Evolutionary conservation across 129 eudicot species (phyloP).

Genomic region (Kitagawia praeruptora): DNA sequence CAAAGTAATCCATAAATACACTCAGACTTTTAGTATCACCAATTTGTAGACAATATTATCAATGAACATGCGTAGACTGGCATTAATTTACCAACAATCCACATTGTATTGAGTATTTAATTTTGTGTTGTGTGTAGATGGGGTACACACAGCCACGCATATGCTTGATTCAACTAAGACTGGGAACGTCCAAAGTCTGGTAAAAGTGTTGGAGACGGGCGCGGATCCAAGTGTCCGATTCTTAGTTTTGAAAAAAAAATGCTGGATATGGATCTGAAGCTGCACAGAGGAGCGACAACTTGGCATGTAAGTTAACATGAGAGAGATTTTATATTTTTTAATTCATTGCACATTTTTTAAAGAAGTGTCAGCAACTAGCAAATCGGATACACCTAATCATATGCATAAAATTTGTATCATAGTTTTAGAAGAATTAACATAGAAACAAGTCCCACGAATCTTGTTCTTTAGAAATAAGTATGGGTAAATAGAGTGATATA

Average conservation of each 20-base stretch:
- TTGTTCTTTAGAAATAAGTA: no score
- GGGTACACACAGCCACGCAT: not conserved
- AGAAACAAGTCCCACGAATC: no score
- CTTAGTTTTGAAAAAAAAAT: not conserved
- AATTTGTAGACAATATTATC: no score
- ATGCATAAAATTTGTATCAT: no score
- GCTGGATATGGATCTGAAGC: not conserved
- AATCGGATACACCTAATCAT: no score
- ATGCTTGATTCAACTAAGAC: not conserved
- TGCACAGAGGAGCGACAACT: not conserved
- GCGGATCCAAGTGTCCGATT: not conserved
- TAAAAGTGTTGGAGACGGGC: not conserved
- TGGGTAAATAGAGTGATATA: no score
- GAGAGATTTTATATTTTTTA: not conserved
- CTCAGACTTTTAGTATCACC: no score
- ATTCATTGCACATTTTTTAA: no score
- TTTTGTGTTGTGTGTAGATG: not conserved
- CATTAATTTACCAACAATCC: not conserved
- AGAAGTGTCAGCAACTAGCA: no score
- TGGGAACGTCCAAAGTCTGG: not conserved
- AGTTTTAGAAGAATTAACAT: no score
- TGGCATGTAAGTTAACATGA: not conserved
- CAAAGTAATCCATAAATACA: no score
- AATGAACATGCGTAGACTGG: not conserved
- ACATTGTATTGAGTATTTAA: not conserved